Evolutionary conservation across 2,329 filamentous ascomycete genomes (phyloP), one percentile per base, ranked within the genome.

Genomic region (Colletotrichum destructivum): DNA sequence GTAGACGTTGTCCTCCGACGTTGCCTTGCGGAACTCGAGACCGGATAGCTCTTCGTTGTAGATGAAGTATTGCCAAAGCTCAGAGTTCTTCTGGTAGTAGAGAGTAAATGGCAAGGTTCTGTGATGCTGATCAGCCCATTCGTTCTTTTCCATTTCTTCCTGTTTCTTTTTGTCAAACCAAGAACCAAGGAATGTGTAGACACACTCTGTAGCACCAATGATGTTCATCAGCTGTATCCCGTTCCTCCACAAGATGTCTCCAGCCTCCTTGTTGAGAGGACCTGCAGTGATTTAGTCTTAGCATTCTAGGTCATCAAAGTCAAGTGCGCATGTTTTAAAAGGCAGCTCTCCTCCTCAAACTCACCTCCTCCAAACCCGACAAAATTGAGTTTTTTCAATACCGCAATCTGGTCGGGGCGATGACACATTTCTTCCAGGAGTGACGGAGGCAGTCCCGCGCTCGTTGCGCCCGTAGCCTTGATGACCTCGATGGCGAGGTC

Each of bases 361-460:
- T 60, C 21, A 84, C 84, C 84, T 54, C 84, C 84, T 9, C 80
- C 82, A 66, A 82, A 83, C 0, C 42, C 67, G 0, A 84, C 79
- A 5, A 73, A 74, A 0, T 79, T 76, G 2, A 86, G 70, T 44
- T 79, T 81, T 9, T 69, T 69, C 12, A 87, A 71, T 0, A 74
- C 60, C 2, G 76, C 74, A 2, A 82, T 73, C 2, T 79, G 75
- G 1, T 81, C 75, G 0, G 80, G 75, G 4, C 71, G 76, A n/a
- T 81, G 77, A 47, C 80, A 51, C 74, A 87, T 78, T 2, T 86
- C 84, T 55, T 86, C 84, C 1, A 87, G 62, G 15, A 86, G 77
- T 0, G 82, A 80, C 0, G 85, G 84, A 2, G 83, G 78, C 11
- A 83, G 66, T 11, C 81, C 7, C 0, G 78, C 72, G 0, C 76